A percentile compares a stretch with the other conserved stretches of the same genome.
phyloP scores from a whole-genome alignment of 2,329 filamentous ascomycete species.

The Cytospora paraplurivora region DNA sequence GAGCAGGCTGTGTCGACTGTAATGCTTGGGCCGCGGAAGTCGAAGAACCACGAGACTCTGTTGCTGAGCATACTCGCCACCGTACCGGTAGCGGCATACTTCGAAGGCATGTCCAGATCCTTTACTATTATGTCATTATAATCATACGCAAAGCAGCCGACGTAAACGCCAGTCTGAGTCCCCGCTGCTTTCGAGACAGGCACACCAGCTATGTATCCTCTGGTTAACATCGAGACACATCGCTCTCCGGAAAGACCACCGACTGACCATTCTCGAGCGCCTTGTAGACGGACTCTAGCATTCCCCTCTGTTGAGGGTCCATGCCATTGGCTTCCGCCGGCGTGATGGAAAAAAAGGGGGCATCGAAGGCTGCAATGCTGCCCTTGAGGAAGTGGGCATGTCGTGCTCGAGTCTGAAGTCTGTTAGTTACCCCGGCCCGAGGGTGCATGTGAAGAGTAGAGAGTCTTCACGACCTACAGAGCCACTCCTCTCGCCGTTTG shows the following conservation, averaged over 20 bases:
- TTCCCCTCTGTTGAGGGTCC: constrained; percentile 27
- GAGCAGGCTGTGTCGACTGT: constrained; percentile 46
- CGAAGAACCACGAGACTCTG: constrained; percentile 41
- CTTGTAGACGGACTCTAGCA: constrained; percentile 26
- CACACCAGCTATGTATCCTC: constrained; percentile 16
- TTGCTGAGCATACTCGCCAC: constrained; percentile 39
- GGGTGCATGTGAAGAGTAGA: too few species aligned
- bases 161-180: constrained; percentile 31
- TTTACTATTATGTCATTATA: constrained; percentile 31
- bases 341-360: constrained; percentile 29
- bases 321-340: constrained; percentile 26
- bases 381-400: constrained; percentile 21
- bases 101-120: constrained; percentile 32
- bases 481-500: constrained; percentile 34
- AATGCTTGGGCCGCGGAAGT: constrained; percentile 38
- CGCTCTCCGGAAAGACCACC: neutral
- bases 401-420: constrained; percentile 11
- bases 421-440: neutral
- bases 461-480: constrained; percentile 35
- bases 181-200: constrained; percentile 16
- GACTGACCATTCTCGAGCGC: constrained; percentile 28
- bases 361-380: constrained; percentile 26
- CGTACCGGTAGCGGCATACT: constrained; percentile 37
- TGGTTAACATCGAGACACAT: neutral
- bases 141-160: constrained; percentile 35